Evolutionary conservation across 331 rosid genomes (phyloP).

Genomic region (Telfairia occidentalis): DNA sequence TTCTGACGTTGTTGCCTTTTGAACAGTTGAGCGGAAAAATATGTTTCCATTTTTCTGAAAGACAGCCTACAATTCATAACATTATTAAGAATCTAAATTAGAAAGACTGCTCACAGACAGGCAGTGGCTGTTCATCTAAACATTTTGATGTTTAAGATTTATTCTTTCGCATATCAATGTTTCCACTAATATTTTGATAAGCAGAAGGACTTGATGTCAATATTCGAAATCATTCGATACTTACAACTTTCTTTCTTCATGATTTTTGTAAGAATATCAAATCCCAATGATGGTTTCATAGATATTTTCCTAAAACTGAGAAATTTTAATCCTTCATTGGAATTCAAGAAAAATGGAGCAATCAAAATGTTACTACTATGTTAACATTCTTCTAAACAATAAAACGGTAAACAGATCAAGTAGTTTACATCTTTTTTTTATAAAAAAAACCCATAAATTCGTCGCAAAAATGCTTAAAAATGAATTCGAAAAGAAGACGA

Average conservation of each 20-base stretch:
- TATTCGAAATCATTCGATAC: not conserved
- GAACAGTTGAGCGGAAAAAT: conserved; percentile 49
- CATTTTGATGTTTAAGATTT: not conserved
- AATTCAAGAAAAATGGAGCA: not conserved
- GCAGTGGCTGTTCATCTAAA: not conserved
- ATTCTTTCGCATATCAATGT: not conserved
- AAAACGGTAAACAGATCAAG: not conserved
- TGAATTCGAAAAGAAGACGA: not conserved
- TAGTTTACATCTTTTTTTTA: not conserved
- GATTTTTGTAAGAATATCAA: not conserved
- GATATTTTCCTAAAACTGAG: not conserved
- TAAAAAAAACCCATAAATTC: not conserved
- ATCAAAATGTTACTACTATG: not conserved
- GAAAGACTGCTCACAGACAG: not conserved
- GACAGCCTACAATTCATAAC: conserved; percentile 33
- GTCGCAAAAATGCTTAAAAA: not conserved
- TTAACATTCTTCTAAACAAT: not conserved
- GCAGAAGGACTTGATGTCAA: not conserved
- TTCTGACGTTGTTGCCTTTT: conserved; percentile 46
- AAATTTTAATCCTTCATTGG: not conserved
- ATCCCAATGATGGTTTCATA: not conserved
- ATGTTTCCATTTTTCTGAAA: conserved; percentile 58
- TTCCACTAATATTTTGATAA: not conserved
- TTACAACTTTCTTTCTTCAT: not conserved
- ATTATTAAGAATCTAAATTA: not conserved